A percentile compares a stretch with the other conserved stretches of the same genome.
Conservation (phyloP, 257 asterid genomes). For the Penstemon barbatus region DNA sequence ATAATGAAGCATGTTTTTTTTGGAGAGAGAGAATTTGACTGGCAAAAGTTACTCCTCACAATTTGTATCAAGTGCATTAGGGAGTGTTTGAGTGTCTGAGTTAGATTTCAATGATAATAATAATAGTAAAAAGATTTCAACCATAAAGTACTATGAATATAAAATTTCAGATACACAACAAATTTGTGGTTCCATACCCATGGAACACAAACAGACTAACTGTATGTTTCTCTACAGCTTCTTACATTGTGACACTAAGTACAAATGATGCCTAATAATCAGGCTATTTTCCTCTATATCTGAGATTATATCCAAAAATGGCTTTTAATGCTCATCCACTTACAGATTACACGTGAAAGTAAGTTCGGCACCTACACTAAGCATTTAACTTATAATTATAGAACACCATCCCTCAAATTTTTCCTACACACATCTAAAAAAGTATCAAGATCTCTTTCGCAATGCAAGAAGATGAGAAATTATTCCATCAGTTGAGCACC, state of each 20-base stretch:
- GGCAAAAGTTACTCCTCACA: not conserved
- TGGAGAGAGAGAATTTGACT: not conserved
- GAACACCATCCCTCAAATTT: not conserved
- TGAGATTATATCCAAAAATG: slow-evolving; percentile 7
- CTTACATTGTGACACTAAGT: slow-evolving; percentile 10
- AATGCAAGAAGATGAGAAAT: slow-evolving; percentile 6
- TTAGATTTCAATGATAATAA: no score
- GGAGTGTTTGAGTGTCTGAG: no score
- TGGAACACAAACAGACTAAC: not conserved
- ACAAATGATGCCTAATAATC: slow-evolving; percentile 12
- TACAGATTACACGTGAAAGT: slow-evolving; percentile 6
- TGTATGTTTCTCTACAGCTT: not conserved
- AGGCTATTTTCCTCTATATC: slow-evolving; percentile 4
- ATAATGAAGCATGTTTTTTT: not conserved
- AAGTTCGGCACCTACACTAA: slow-evolving; percentile 22
- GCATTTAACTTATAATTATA: slow-evolving; percentile 1
- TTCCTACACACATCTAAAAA: slow-evolving; percentile 23
- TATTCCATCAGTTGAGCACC: not conserved
- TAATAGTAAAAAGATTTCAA: no score
- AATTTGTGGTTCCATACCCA: not conserved
- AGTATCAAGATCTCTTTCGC: slow-evolving; percentile 1
- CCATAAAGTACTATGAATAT: no score
- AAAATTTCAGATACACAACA: not conserved
- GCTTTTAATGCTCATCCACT: slow-evolving; percentile 10
- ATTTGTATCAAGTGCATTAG: no score